These are phyloP conservation scores for Aurantiochytrium sp. DNA, from an alignment of 108 stramenopile species.

Conservation along the genomic window DNA sequence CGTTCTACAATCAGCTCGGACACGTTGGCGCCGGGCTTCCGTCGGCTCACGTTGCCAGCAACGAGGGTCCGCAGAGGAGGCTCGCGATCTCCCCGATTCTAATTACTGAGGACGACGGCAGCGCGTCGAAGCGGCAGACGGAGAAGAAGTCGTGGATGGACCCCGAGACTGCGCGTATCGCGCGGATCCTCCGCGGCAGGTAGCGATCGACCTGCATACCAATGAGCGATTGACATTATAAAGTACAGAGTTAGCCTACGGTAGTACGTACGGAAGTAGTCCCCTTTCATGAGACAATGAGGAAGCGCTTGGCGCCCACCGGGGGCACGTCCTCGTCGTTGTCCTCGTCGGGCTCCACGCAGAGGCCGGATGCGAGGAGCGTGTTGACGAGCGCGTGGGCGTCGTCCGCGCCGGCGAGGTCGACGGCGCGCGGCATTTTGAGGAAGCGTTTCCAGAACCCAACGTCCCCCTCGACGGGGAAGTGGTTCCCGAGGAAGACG, in stretches of 20 bases:
- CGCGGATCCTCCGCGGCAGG: neutral
- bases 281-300: neutral
- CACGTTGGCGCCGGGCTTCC: neutral
- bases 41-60: neutral
- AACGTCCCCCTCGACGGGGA: neutral
- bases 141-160: neutral
- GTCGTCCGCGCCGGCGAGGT: neutral
- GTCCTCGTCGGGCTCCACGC: neutral
- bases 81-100: neutral
- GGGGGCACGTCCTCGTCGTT: neutral
- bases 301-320: neutral
- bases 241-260: too few species aligned
- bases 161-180: neutral
- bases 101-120: neutral
- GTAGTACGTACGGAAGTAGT: too few species aligned
- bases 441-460: neutral
- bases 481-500: neutral
- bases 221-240: too few species aligned
- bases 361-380: neutral
- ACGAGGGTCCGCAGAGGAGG: neutral
- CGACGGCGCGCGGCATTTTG: neutral
- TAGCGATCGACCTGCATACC: too few species aligned
- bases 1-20: neutral
- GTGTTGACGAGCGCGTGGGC: neutral
- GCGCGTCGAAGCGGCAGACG: neutral